Evolutionary conservation across 2,329 filamentous ascomycete genomes (phyloP).

Genomic region (Venturia effusa): DNA sequence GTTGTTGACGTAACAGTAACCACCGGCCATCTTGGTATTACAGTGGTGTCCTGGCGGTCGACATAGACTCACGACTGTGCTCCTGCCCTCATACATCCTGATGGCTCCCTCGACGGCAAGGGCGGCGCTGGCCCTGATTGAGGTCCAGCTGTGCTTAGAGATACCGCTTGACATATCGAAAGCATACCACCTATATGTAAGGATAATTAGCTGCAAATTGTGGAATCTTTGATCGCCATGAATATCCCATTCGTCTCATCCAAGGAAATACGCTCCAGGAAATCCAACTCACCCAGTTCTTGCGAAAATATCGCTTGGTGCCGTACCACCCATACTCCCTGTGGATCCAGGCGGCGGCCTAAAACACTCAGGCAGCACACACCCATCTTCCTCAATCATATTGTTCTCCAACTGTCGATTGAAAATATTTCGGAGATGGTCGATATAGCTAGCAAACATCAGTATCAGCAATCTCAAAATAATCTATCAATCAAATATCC

Average conservation of each 20-base stretch:
- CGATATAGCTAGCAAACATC: background rate
- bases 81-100: background rate
- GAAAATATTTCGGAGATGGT: slow-evolving; percentile 2
- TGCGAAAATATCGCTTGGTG: slow-evolving; percentile 15
- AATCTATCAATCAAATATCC: no score
- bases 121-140: slow-evolving; percentile 16
- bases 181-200: slow-evolving; percentile 12
- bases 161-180: slow-evolving; percentile 19
- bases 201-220: no score
- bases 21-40: slow-evolving; percentile 17
- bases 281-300: slow-evolving; percentile 13
- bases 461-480: no score
- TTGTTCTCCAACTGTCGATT: slow-evolving; percentile 5
- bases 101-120: slow-evolving; percentile 15
- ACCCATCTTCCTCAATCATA: slow-evolving; percentile 13
- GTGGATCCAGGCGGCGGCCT: slow-evolving; percentile 3
- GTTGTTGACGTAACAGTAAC: slow-evolving; percentile 22
- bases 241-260: no score
- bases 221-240: no score
- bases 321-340: background rate
- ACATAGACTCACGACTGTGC: slow-evolving; percentile 15
- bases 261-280: no score
- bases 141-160: slow-evolving; percentile 14
- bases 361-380: slow-evolving; percentile 19
- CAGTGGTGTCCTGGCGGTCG: slow-evolving; percentile 21